Evolutionary conservation across 2,329 filamentous ascomycete species (phyloP).

Genomic region (Diaporthe aspalathi): DNA sequence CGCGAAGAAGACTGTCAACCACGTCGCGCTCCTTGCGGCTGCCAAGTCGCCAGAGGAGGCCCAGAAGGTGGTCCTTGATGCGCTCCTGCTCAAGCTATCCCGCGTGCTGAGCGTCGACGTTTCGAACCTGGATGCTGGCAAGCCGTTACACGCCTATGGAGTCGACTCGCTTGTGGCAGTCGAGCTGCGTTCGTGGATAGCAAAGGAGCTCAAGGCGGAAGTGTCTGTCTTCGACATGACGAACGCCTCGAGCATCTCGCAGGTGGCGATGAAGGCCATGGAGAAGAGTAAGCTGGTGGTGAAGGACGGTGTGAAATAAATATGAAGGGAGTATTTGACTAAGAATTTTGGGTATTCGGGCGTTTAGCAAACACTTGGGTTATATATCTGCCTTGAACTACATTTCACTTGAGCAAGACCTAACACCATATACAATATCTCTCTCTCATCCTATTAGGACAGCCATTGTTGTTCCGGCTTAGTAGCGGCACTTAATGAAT

Average conservation of each 20-base stretch:
- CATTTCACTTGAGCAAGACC: background rate
- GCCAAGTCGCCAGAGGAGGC: conserved; percentile 42
- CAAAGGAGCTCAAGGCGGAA: conserved; percentile 44
- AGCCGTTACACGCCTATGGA: conserved; percentile 43
- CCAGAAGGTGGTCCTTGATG: conserved; percentile 42
- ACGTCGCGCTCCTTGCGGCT: conserved; percentile 40
- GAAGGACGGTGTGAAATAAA: background rate
- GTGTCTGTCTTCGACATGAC: conserved; percentile 45
- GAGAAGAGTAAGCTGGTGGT: conserved; percentile 43
- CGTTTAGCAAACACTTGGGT: background rate
- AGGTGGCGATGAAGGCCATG: conserved; percentile 43
- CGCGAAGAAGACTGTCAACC: conserved; percentile 36
- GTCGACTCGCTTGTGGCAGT: conserved; percentile 46
- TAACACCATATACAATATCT: background rate
- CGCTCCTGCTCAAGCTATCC: conserved; percentile 44
- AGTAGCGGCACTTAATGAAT: too few relatives aligned
- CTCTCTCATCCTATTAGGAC: too few relatives aligned
- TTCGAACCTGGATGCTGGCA: conserved; percentile 41
- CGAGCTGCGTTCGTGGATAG: conserved; percentile 43
- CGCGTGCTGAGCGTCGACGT: conserved; percentile 43
- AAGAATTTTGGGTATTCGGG: background rate
- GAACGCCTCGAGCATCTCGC: conserved; percentile 39
- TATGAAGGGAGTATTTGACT: background rate
- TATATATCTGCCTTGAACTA: too few relatives aligned
- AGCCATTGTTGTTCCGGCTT: too few relatives aligned